Conservation (phyloP, 2,329 filamentous ascomycete genomes). For the Sclerotinia nivalis region DNA sequence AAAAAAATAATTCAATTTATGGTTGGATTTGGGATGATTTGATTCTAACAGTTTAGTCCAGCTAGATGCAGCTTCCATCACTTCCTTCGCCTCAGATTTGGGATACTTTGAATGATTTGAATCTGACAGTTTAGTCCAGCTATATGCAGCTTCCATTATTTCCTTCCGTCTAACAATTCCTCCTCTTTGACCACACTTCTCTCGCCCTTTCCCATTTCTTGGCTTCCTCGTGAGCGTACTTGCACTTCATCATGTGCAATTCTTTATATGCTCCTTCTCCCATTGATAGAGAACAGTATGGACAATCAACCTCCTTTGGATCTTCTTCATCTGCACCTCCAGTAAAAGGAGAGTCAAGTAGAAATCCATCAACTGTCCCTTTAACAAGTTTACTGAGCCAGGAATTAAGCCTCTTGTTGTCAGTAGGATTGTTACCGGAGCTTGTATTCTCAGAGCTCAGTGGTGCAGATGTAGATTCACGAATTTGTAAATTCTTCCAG, state of each 20-base stretch:
- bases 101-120: too few relatives aligned
- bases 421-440: background rate
- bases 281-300: background rate
- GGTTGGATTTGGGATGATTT: background rate
- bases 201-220: background rate
- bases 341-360: background rate
- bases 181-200: background rate
- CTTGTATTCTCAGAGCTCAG: too few relatives aligned
- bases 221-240: constrained; percentile 16
- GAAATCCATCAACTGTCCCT: background rate
- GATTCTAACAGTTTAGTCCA: background rate
- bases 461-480: background rate
- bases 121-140: background rate
- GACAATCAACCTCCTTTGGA: background rate
- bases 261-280: constrained; percentile 12
- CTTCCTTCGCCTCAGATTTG: background rate
- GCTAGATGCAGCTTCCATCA: background rate
- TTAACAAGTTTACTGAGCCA: constrained; percentile 12
- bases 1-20: background rate
- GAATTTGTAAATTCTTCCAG: background rate
- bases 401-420: background rate
- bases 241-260: constrained; percentile 22
- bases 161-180: background rate
- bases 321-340: constrained; percentile 11
- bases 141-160: background rate